Percentiles rank a stretch among this genome's conserved stretches.
Conservation (phyloP, 257 asterid genomes). For the Solanum sparsipilum region DNA sequence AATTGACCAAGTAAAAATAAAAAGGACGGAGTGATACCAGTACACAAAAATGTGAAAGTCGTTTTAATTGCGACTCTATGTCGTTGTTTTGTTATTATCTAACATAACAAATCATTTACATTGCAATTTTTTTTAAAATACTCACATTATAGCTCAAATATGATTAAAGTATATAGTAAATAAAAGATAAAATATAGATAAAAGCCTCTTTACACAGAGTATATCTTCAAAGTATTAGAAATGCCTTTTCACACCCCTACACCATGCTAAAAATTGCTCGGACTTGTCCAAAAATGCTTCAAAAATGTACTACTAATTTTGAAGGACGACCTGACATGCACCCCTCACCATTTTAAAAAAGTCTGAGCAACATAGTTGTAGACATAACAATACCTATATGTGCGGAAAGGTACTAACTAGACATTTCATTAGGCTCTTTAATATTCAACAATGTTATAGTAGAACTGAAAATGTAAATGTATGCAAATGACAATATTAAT, state of each 20-base stretch:
- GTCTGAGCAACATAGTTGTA: not conserved
- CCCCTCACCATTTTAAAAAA: not conserved
- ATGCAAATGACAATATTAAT: not conserved
- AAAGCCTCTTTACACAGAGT: not conserved
- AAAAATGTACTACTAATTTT: not conserved
- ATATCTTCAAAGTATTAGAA: not conserved
- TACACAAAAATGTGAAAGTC: not conserved
- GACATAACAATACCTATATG: not conserved
- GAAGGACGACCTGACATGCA: not conserved
- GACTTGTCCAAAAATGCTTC: not conserved
- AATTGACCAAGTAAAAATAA: too few relatives aligned
- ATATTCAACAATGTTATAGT: not conserved
- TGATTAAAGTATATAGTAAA: too few relatives aligned
- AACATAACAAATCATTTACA: too few relatives aligned
- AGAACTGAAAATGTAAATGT: not conserved
- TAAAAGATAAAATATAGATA: too few relatives aligned
- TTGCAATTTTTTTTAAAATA: too few relatives aligned
- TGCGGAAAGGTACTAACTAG: not conserved
- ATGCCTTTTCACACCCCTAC: not conserved
- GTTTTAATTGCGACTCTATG: not conserved
- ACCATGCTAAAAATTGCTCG: not conserved
- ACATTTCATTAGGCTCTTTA: not conserved
- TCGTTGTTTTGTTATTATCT: too few relatives aligned
- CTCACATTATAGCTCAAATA: too few relatives aligned
- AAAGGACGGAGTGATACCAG: not conserved